phyloP scores from a whole-genome alignment of 2,329 filamentous ascomycete genomes.

The Fusarium citri region DNA sequence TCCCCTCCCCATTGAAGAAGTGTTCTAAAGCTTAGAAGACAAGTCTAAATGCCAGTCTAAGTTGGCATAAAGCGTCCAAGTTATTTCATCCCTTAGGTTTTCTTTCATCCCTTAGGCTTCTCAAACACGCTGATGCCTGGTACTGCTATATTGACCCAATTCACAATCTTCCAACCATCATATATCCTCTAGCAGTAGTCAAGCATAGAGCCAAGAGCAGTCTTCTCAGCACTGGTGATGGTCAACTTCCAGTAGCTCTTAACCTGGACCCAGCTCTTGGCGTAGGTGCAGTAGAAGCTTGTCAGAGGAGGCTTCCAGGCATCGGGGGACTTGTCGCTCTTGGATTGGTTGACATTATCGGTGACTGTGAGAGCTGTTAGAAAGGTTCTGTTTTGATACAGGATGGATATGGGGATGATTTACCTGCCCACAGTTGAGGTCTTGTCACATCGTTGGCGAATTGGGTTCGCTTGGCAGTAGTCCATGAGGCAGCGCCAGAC shows the following conservation, averaged over 20 bases:
- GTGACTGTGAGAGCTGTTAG: slow-evolving; percentile 63
- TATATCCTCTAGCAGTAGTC: slow-evolving; percentile 44
- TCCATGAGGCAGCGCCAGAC: slow-evolving; percentile 80
- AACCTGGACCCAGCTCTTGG: slow-evolving; percentile 80
- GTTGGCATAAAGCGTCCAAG: not conserved
- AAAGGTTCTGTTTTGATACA: no score
- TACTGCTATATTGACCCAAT: not conserved
- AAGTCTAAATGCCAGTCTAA: not conserved
- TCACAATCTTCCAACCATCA: not conserved
- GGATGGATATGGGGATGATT: not conserved
- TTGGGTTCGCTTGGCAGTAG: slow-evolving; percentile 70
- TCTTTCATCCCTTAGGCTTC: not conserved
- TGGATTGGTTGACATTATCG: slow-evolving; percentile 77
- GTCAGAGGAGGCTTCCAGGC: slow-evolving; percentile 78
- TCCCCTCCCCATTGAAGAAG: not conserved
- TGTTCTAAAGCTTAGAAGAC: not conserved
- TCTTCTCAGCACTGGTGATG: slow-evolving; percentile 78
- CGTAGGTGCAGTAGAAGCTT: slow-evolving; percentile 82
- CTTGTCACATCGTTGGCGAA: slow-evolving; percentile 83
- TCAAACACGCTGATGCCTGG: no score
- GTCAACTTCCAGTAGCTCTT: slow-evolving; percentile 78
- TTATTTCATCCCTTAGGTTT: not conserved
- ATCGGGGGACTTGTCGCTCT: slow-evolving; percentile 80
- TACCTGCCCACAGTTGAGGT: slow-evolving; percentile 76
- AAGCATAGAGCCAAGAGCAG: slow-evolving; percentile 64